Percentiles rank a stretch among this genome's conserved stretches.
phyloP scores from a whole-genome alignment of 2,329 filamentous ascomycete species.

The Colletotrichum sublineola region DNA sequence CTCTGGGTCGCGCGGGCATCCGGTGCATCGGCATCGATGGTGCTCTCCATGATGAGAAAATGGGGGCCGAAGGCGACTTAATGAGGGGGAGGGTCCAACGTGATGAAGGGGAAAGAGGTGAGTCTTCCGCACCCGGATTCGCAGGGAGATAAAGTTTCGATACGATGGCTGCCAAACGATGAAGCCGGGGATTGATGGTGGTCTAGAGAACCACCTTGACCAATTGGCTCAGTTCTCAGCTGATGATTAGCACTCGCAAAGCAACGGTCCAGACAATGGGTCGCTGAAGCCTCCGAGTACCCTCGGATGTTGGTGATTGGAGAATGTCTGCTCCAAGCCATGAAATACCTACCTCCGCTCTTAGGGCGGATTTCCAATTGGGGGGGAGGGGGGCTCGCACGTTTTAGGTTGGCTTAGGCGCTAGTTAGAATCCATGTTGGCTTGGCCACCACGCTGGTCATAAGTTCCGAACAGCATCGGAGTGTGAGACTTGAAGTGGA shows the following conservation, averaged over 20 bases:
- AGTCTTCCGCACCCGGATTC: constrained; percentile 15
- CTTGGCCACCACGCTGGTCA: not conserved
- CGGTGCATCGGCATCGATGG: constrained; percentile 14
- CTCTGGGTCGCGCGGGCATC: constrained; percentile 12
- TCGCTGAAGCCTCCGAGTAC: constrained; percentile 20
- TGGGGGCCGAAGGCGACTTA: not conserved
- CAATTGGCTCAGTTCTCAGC: not conserved
- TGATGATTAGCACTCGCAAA: not conserved
- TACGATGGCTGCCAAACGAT: not conserved
- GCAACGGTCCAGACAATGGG: not conserved
- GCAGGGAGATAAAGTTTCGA: constrained; percentile 3
- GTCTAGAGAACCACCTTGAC: not conserved
- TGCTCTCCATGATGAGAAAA: constrained; percentile 21
- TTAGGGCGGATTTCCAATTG: constrained; percentile 22
- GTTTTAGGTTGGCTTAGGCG: constrained; percentile 6
- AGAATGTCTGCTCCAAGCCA: constrained; percentile 13
- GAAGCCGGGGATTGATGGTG: not conserved
- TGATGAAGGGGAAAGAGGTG: constrained; percentile 1
- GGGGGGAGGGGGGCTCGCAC: constrained; percentile 6
- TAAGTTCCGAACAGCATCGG: constrained; percentile 38
- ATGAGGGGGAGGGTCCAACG: no score
- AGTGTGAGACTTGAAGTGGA: not conserved
- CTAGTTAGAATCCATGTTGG: not conserved
- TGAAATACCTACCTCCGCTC: constrained; percentile 27
- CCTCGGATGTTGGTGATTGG: constrained; percentile 38